Base-by-base conservation (phyloP, 2,329 filamentous ascomycete genomes). In the Fonsecaea pedrosoi region DNA sequence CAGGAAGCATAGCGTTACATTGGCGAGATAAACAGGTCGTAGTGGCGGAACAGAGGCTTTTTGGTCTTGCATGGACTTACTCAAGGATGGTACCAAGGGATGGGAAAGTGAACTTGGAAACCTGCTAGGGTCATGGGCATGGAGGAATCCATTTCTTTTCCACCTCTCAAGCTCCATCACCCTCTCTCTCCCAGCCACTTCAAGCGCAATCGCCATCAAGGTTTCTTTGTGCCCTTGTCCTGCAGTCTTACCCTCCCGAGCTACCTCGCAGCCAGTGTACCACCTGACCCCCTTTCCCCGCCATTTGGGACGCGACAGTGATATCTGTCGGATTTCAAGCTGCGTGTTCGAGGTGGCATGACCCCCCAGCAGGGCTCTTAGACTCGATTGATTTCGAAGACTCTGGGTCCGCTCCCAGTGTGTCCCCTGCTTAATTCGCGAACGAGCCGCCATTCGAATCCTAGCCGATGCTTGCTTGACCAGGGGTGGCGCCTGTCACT, bases 371-470 rank as follows among this genome's bases (percentile, higher is more conserved):
- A 8, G 18, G 15, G 9, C 45, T 25, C 18, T 50, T 21, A 50
- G 18, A 25, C 18, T 10, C 45, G 18, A 12, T 21, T 50, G 45
- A 50, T 50, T 12, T 25, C 18, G 45, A 25, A 21, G 8, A 9
- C 45, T 50, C 18, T 25, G 18, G 18, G 18, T 50, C 18, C 18
- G 45, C 18, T 50, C 21, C 18, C 9, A 50, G 3, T 50, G 10
- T 10, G 21, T 25, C 18, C 21, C 9, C 25, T 50, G 15, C 4
- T 25, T 25, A 9, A 25, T 50, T 50, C 45, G 45, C 45, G 21
- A 50, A 50, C 18, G 6, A 50, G 45, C 45, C 45, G 45, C 45
- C 45, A 25, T 50, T 50, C 21, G 45, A 10, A 50, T 25, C 45
- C 45, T 25, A 50, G 45, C 18, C 45, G 21, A 25, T 50, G 18